Percentiles rank a stretch among this genome's conserved stretches.
Evolutionary conservation across 169 alveolate genomes (phyloP).

Genomic region (Ichthyophthirius multifiliis): DNA sequence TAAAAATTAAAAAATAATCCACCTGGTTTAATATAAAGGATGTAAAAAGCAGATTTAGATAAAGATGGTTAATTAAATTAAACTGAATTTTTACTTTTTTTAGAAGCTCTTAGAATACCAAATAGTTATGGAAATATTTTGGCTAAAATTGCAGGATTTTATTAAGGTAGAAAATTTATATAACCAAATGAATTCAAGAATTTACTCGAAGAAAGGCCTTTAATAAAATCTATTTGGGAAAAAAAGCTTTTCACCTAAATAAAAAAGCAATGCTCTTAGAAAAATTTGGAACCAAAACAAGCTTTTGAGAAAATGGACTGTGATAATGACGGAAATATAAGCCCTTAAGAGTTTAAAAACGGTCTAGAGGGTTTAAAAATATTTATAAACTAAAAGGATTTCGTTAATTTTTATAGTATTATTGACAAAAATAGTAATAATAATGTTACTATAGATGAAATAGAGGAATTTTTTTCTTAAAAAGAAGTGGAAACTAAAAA

Average conservation of each 20-base stretch:
- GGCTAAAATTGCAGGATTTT: constrained; percentile 23
- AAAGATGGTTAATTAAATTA: constrained; percentile 10
- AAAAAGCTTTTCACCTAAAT: background rate
- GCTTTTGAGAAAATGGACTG: constrained; percentile 12
- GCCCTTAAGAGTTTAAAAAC: constrained; percentile 18
- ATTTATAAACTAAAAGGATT: constrained; percentile 23
- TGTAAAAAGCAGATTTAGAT: constrained; percentile 30
- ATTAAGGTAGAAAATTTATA: background rate
- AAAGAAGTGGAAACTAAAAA: background rate
- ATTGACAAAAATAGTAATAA: constrained; percentile 28
- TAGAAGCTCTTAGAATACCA: background rate
- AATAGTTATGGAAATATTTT: background rate
- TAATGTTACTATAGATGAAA: constrained; percentile 5
- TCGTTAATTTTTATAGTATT: constrained; percentile 16
- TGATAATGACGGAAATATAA: background rate
- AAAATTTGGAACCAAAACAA: background rate
- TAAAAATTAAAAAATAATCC: constrained; percentile 19
- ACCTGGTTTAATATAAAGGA: constrained; percentile 16
- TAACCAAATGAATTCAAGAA: constrained; percentile 13
- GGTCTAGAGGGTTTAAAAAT: constrained; percentile 22
- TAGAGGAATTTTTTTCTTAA: background rate
- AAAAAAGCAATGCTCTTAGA: background rate
- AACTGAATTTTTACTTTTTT: constrained; percentile 20
- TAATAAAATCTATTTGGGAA: constrained; percentile 7
- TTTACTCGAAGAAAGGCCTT: constrained; percentile 26